phyloP scores from a whole-genome alignment of 1,139 yeast species.

The Debaryomyces udenii region DNA sequence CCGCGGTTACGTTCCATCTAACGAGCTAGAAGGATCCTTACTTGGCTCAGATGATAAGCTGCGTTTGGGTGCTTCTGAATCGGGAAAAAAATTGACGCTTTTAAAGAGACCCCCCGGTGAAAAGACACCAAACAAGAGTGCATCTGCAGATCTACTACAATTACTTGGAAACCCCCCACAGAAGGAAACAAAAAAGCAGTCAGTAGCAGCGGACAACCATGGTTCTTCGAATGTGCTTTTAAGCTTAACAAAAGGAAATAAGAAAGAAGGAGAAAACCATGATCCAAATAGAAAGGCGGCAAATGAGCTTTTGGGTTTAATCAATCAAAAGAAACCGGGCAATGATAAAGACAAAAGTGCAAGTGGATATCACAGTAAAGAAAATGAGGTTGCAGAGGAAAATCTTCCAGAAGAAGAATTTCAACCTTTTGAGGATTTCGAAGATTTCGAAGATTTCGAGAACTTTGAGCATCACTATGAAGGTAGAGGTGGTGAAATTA shows the following conservation, averaged over 20 bases:
- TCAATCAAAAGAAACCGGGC: constrained; percentile 10
- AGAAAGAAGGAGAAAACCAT: constrained; percentile 1
- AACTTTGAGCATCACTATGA: constrained; percentile 11
- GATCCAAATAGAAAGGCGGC: constrained; percentile 10
- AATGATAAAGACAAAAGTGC: neutral
- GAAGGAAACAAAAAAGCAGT: constrained; percentile 2
- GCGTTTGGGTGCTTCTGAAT: constrained; percentile 17
- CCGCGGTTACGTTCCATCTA: constrained; percentile 22
- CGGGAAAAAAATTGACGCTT: constrained; percentile 35
- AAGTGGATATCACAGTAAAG: constrained; percentile 3
- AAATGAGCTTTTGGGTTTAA: constrained; percentile 14
- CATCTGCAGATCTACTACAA: constrained; percentile 25
- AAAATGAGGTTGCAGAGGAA: constrained; percentile 5
- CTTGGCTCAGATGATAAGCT: constrained; percentile 12
- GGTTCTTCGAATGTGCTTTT: constrained; percentile 22
- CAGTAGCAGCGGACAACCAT: neutral
- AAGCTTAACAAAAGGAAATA: constrained; percentile 21
- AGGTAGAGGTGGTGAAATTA: constrained; percentile 5
- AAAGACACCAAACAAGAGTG: constrained; percentile 9
- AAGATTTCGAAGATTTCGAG: constrained; percentile 31
- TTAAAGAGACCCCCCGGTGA: constrained; percentile 29
- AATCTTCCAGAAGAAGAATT: constrained; percentile 18
- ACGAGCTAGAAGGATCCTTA: constrained; percentile 32
- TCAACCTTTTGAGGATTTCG: constrained; percentile 35
- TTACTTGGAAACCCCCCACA: constrained; percentile 21